phyloP scores from a whole-genome alignment of 2,329 filamentous ascomycete species.

The Neoascochyta sp. region DNA sequence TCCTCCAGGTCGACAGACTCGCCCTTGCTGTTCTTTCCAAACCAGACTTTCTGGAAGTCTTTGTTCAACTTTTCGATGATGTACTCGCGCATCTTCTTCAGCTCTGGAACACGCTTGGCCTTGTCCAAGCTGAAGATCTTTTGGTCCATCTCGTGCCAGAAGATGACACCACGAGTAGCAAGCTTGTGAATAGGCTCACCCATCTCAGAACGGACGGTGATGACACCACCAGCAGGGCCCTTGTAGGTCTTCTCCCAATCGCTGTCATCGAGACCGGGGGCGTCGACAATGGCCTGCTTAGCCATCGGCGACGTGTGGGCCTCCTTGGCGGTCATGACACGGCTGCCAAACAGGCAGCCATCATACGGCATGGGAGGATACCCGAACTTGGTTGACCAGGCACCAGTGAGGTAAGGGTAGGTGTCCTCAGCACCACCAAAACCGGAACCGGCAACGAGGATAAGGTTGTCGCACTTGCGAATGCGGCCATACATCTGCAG shows the following conservation, averaged over 20 bases:
- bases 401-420: constrained; percentile 47
- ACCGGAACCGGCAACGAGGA: constrained; percentile 48
- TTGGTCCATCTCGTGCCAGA: constrained; percentile 99
- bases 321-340: constrained; percentile 49
- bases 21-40: constrained; percentile 43
- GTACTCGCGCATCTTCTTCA: constrained; percentile 45
- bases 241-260: constrained; percentile 49
- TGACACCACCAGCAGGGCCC: constrained; percentile 83
- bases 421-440: constrained; percentile 49
- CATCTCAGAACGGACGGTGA: constrained; percentile 98
- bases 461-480: constrained; percentile 45
- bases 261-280: constrained; percentile 42
- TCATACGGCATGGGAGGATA: constrained; percentile 49
- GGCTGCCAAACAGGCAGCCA: constrained; percentile 46
- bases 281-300: constrained; percentile 46
- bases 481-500: constrained; percentile 46
- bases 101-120: constrained; percentile 52
- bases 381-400: constrained; percentile 44
- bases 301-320: constrained; percentile 44
- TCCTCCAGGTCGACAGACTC: constrained; percentile 46
- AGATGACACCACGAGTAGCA: constrained; percentile 88
- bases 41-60: constrained; percentile 51
- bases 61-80: constrained; percentile 48
- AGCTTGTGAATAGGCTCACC: constrained; percentile 99
- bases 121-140: constrained; percentile 97